Base-by-base conservation (phyloP, 208 protist genomes). In the Leishmania martiniquensis region DNA sequence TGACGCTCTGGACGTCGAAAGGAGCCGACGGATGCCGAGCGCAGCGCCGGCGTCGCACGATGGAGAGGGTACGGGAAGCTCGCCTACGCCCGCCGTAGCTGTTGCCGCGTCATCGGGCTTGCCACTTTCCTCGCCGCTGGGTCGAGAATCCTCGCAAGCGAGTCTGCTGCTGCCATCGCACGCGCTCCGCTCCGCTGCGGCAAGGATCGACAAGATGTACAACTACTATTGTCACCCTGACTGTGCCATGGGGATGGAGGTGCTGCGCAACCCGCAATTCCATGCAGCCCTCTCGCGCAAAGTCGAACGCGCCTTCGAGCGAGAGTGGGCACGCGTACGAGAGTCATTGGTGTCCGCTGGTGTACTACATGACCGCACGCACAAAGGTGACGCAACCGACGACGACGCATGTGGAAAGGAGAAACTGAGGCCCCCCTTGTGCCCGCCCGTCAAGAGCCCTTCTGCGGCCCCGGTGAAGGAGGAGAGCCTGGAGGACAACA, bases 261-360 rank as follows among this genome's bases (percentile, higher is more conserved):
- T 95, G 63, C 32, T 76, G 29, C 78, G 75, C 37, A 95, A 95
- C 66, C 83, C 83, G n/a, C 60, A 86, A 32, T 95, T 88, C 72
- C 71, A 83, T 71, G 47, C 75, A 4, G 13, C 73, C 2, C 78
- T 93, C 25, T 91, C 88, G n/a, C 69, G 71, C 9, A 66, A 25
- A 29, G 65, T 93, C 25, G 89, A 91, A 62, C 22, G 59, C 13
- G 84, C 81, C 70, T 82, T 80, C 67, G 83, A 71, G 47, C 47
- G 49, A 42, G 84, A 87, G 5, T 92, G 88, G 88, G 49, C 75
- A 52, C 71, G 47, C 44, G 74, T 79, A 72, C 45, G 37, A 49
- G n/a, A 73, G 51, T n/a, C 45, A 34, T 47, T 85, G 63, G 68
- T 47, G 7, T 29, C 42, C 13, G 52, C 72, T 15, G 66, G 55